These are phyloP conservation scores for Taphrina flavorubra DNA, from an alignment of 1,139 yeast species.

Conservation along the genomic window DNA sequence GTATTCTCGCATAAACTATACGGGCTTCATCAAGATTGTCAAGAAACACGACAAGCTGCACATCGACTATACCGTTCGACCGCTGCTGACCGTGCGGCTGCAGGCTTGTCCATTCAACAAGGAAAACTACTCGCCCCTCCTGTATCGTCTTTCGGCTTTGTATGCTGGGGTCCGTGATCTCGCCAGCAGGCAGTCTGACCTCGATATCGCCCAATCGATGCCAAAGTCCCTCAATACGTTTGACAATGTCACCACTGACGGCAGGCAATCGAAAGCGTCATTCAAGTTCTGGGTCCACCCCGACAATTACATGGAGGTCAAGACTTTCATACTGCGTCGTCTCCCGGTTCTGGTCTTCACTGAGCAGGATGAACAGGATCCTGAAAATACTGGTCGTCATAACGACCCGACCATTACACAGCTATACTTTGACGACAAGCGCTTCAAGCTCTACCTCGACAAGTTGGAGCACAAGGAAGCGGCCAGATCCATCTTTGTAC, in stretches of 20 bases:
- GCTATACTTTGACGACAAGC: slow-evolving; percentile 81
- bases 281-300: slow-evolving; percentile 96
- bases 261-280: slow-evolving; percentile 59
- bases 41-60: slow-evolving; percentile 95
- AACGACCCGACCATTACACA: slow-evolving; percentile 84
- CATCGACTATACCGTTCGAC: slow-evolving; percentile 81
- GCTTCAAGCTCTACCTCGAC: slow-evolving; percentile 83
- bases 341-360: slow-evolving; percentile 85
- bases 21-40: slow-evolving; percentile 92
- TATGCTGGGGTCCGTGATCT: slow-evolving; percentile 34
- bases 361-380: slow-evolving; percentile 53
- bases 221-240: slow-evolving; percentile 30
- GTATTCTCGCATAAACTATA: slow-evolving; percentile 87
- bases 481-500: slow-evolving; percentile 75
- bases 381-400: slow-evolving; percentile 51
- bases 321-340: slow-evolving; percentile 88
- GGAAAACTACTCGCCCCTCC: slow-evolving; percentile 74
- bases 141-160: slow-evolving; percentile 35
- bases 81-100: slow-evolving; percentile 83
- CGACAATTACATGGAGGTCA: slow-evolving; percentile 95
- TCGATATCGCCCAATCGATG: slow-evolving; percentile 26
- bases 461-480: slow-evolving; percentile 72
- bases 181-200: slow-evolving; percentile 23
- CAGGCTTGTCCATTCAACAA: slow-evolving; percentile 88
- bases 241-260: slow-evolving; percentile 44